Evolutionary conservation across 139 green algal genomes (phyloP).

Genomic region (Pleodorina starrii): DNA sequence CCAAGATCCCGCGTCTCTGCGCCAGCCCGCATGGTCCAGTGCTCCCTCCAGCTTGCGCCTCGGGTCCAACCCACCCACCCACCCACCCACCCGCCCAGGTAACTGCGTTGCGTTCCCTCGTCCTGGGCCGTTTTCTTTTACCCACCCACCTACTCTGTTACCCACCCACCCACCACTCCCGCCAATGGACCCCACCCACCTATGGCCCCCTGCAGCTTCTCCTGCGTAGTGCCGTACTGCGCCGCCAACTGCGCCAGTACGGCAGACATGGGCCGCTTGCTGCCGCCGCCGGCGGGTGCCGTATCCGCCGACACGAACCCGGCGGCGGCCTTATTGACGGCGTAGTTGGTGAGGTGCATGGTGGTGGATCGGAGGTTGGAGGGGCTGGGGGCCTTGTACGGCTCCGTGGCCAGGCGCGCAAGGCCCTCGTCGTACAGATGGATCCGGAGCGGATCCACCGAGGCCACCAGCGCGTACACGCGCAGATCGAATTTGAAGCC

Average conservation of each 20-base stretch:
- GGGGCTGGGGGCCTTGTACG: conserved; percentile 71
- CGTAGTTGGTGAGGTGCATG: conserved; percentile 74
- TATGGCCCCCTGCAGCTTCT: conserved; percentile 43
- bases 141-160: too few species aligned
- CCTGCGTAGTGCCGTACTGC: not conserved
- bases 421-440: conserved; percentile 83
- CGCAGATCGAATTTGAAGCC: conserved; percentile 82
- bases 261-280: conserved; percentile 28
- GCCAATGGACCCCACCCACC: too few species aligned
- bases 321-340: conserved; percentile 58
- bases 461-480: conserved; percentile 74
- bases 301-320: conserved; percentile 25
- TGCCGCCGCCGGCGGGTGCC: conserved; percentile 1
- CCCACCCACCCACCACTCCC: too few species aligned
- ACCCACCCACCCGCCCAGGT: too few species aligned
- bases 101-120: too few species aligned
- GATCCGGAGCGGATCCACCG: conserved; percentile 75
- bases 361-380: conserved; percentile 68
- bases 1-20: too few species aligned
- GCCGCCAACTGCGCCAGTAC: conserved; percentile 37
- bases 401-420: conserved; percentile 76
- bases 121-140: too few species aligned
- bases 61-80: too few species aligned
- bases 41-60: too few species aligned
- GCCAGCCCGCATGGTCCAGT: too few species aligned